Conservation (phyloP, 2,329 filamentous ascomycete genomes). For the Ophiosphaerella herpotricha region DNA sequence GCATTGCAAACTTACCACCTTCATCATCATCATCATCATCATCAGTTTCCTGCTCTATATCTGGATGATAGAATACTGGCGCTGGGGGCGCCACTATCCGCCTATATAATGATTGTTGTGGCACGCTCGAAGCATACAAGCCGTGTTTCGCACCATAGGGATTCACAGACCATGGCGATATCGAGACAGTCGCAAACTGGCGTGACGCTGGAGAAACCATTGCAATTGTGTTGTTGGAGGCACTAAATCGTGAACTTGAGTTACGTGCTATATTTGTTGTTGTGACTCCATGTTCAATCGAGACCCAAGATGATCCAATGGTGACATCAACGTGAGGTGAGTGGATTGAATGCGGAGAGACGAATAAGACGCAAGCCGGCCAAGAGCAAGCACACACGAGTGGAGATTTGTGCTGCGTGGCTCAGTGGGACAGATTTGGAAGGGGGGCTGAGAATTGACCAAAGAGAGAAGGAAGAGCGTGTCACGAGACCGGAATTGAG, state of each 20-base stretch:
- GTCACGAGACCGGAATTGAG: slow-evolving; percentile 38
- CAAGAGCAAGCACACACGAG: slow-evolving; percentile 26
- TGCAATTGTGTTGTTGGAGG: slow-evolving; percentile 18
- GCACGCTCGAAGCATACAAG: slow-evolving; percentile 17
- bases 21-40: slow-evolving; percentile 19
- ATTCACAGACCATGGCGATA: slow-evolving; percentile 37
- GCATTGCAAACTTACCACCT: slow-evolving; percentile 18
- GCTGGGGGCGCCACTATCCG: slow-evolving; percentile 28
- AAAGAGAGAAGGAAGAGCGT: slow-evolving; percentile 34
- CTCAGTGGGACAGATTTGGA: slow-evolving; percentile 30
- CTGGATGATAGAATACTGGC: slow-evolving; percentile 31
- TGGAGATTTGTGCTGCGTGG: slow-evolving; percentile 35
- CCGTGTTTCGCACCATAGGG: slow-evolving; percentile 28
- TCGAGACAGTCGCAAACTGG: slow-evolving; percentile 36
- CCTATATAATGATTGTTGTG: slow-evolving; percentile 25
- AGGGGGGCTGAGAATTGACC: slow-evolving; percentile 28
- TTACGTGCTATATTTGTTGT: slow-evolving; percentile 38
- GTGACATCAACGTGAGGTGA: slow-evolving; percentile 44
- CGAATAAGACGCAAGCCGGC: slow-evolving; percentile 38
- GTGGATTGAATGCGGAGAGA: slow-evolving; percentile 39
- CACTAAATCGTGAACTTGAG: slow-evolving; percentile 32
- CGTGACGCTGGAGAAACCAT: slow-evolving; percentile 36
- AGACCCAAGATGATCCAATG: slow-evolving; percentile 34
- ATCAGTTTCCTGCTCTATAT: slow-evolving; percentile 25
- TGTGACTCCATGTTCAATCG: slow-evolving; percentile 39